A percentile compares a stretch with the other conserved stretches of the same genome.
phyloP scores from a whole-genome alignment of 1,284 basidiomycete species.

The Neolentinus lepideus region DNA sequence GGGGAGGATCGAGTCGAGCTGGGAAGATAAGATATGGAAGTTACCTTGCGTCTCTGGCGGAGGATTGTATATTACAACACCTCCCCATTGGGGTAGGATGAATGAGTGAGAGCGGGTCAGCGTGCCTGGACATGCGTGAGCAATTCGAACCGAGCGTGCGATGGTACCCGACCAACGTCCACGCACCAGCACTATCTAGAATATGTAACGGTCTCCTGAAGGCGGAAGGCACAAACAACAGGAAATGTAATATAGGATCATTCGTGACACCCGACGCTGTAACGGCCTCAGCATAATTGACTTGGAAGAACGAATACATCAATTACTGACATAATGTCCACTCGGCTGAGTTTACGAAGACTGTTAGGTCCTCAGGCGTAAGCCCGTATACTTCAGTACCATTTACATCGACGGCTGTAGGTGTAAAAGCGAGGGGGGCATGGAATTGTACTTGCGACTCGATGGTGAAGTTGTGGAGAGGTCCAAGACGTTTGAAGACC shows the following conservation, averaged over 20 bases:
- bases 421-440: slow-evolving; percentile 82
- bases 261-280: slow-evolving; percentile 78
- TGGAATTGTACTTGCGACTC: slow-evolving; percentile 94
- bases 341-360: slow-evolving; percentile 93
- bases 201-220: slow-evolving; percentile 67
- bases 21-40: slow-evolving; percentile 30
- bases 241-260: slow-evolving; percentile 89
- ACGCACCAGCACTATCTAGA: slow-evolving; percentile 48
- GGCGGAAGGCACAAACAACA: slow-evolving; percentile 82
- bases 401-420: slow-evolving; percentile 30
- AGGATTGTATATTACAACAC: slow-evolving; percentile 78
- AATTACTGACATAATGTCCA: slow-evolving; percentile 78
- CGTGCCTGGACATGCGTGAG: slow-evolving; percentile 5
- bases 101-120: slow-evolving; percentile 59
- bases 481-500: slow-evolving; percentile 49
- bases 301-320: neutral
- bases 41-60: slow-evolving; percentile 21
- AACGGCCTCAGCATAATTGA: neutral
- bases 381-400: slow-evolving; percentile 44
- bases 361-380: slow-evolving; percentile 74
- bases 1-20: slow-evolving; percentile 54
- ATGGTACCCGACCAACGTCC: neutral
- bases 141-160: neutral
- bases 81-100: slow-evolving; percentile 93
- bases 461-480: slow-evolving; percentile 84